A percentile compares a stretch with the other conserved stretches of the same genome.
phyloP scores from a whole-genome alignment of 345 rosid genomes.

The Populus deltoides region DNA sequence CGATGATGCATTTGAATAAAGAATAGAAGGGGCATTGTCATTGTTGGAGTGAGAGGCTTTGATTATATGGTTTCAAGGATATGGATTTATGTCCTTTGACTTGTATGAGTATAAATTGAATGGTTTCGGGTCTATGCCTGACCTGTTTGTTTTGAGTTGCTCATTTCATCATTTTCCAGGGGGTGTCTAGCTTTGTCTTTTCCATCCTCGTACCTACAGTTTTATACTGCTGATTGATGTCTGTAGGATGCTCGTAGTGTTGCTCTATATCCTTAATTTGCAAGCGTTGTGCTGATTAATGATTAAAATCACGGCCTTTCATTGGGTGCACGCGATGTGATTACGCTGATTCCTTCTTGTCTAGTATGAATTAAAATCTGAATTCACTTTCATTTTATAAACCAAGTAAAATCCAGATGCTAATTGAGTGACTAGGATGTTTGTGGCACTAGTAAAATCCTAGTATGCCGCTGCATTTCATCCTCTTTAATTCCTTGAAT shows the following conservation, averaged over 20 bases:
- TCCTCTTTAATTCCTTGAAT: no score
- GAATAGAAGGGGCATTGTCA: background rate
- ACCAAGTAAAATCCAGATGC: no score
- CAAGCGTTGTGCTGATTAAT: no score
- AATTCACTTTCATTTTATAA: no score
- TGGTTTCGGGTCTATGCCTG: constrained; percentile 7
- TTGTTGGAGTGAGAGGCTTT: background rate
- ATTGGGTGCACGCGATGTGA: no score
- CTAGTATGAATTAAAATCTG: no score
- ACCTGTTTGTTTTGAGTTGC: background rate
- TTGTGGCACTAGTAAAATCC: no score
- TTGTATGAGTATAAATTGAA: constrained; percentile 1
- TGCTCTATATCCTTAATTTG: background rate
- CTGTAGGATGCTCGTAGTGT: constrained; percentile 5
- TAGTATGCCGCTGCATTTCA: accelerated
- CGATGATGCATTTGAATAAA: constrained; percentile 61
- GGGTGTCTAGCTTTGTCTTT: constrained; percentile 4
- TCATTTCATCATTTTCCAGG: constrained; percentile 5
- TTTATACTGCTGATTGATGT: background rate
- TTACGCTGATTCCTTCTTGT: no score
- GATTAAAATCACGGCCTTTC: no score
- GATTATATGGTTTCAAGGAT: constrained; percentile 8
- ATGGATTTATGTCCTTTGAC: constrained; percentile 12
- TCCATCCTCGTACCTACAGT: background rate
- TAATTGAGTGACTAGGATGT: no score